Conservation (phyloP, 2,329 filamentous ascomycete species). For the Pyrenophora teres region DNA sequence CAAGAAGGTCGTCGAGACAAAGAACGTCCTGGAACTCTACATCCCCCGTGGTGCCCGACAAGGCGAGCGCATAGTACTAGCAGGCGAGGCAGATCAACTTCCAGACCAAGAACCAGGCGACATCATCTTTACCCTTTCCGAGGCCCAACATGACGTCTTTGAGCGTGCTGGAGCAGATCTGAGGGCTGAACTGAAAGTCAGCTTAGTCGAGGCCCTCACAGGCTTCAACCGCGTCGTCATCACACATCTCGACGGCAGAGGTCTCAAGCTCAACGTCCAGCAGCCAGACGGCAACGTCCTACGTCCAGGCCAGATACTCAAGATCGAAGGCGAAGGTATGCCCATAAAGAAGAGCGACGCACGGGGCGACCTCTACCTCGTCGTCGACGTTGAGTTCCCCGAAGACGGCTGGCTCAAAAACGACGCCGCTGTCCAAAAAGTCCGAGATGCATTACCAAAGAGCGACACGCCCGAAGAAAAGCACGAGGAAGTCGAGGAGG, state of each 20-base stretch:
- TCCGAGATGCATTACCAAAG: slow-evolving; percentile 75
- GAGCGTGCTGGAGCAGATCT: slow-evolving; percentile 83
- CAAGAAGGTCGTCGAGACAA: slow-evolving; percentile 80
- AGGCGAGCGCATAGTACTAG: slow-evolving; percentile 85
- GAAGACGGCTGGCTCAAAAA: slow-evolving; percentile 78
- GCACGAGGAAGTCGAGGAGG: slow-evolving; percentile 76
- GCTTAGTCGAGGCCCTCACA: slow-evolving; percentile 79
- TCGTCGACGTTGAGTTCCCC: slow-evolving; percentile 86
- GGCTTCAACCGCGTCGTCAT: slow-evolving; percentile 91
- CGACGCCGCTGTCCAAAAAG: slow-evolving; percentile 69
- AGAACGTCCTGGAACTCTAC: slow-evolving; percentile 94
- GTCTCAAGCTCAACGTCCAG: slow-evolving; percentile 79
- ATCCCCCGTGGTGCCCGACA: slow-evolving; percentile 81
- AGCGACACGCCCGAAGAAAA: slow-evolving; percentile 63
- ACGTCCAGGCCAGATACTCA: slow-evolving; percentile 81
- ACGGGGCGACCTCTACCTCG: slow-evolving; percentile 85
- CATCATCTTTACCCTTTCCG: slow-evolving; percentile 85
- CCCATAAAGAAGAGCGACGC: slow-evolving; percentile 82
- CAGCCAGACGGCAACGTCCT: slow-evolving; percentile 75
- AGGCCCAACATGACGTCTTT: slow-evolving; percentile 81
- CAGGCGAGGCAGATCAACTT: slow-evolving; percentile 91
- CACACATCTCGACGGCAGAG: slow-evolving; percentile 90
- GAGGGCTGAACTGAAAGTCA: slow-evolving; percentile 78
- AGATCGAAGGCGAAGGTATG: slow-evolving; percentile 91
- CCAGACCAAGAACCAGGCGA: slow-evolving; percentile 90